phyloP scores from a whole-genome alignment of 1,284 basidiomycete genomes.

The Ceratorhiza oryzae-sativae region DNA sequence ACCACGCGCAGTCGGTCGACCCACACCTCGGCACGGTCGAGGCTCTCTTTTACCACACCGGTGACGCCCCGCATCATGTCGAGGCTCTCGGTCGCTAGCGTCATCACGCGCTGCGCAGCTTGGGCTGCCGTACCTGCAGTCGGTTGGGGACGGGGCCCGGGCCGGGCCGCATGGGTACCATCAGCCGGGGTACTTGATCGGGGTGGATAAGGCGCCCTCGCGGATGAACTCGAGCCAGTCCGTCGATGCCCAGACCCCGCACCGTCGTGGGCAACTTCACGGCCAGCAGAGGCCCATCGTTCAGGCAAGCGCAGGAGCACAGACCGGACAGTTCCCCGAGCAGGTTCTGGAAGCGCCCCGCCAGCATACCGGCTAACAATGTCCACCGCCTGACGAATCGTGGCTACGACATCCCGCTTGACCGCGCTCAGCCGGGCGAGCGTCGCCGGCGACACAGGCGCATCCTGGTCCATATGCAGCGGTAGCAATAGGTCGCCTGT shows the following conservation, averaged over 20 bases:
- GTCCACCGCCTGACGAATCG: slow-evolving; percentile 86
- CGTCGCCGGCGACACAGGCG: slow-evolving; percentile 59
- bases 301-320: slow-evolving; percentile 85
- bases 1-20: slow-evolving; percentile 77
- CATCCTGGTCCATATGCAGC: slow-evolving; percentile 52
- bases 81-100: slow-evolving; percentile 86
- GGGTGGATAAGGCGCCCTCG: slow-evolving; percentile 41
- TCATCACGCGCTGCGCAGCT: slow-evolving; percentile 82
- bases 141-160: slow-evolving; percentile 39
- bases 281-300: slow-evolving; percentile 68
- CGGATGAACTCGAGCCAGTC: slow-evolving; percentile 36
- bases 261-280: not conserved
- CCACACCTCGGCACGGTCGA: slow-evolving; percentile 90
- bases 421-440: slow-evolving; percentile 72
- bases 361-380: slow-evolving; percentile 89
- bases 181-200: slow-evolving; percentile 35
- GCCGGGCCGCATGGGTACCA: slow-evolving; percentile 37
- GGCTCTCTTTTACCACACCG: slow-evolving; percentile 82
- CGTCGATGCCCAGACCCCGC: slow-evolving; percentile 33
- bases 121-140: slow-evolving; percentile 59
- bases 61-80: slow-evolving; percentile 91
- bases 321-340: slow-evolving; percentile 74
- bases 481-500: slow-evolving; percentile 45
- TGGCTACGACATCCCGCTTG: slow-evolving; percentile 82
- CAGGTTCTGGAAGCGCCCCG: slow-evolving; percentile 82